Conservation (phyloP, 163 green algal genomes). For the Volvox carteri region DNA sequence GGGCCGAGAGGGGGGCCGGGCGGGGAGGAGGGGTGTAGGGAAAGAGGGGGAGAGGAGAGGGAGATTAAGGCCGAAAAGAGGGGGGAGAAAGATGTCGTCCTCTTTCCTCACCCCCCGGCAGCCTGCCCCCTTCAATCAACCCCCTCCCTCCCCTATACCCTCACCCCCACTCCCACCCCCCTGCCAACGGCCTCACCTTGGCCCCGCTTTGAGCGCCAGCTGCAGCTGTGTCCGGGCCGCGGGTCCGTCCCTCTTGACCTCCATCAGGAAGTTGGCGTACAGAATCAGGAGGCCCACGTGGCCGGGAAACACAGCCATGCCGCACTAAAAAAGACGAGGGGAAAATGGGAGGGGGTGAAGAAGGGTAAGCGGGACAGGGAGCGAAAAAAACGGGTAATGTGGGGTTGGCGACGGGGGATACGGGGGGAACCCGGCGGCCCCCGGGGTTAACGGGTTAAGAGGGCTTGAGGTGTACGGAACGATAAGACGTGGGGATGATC, state of each 20-base stretch:
- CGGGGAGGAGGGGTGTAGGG: background rate
- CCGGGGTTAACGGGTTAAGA: no score
- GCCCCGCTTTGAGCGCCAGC: slow-evolving; percentile 56
- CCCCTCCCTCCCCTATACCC: slow-evolving; percentile 3
- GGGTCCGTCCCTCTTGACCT: slow-evolving; percentile 54
- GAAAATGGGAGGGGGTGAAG: background rate
- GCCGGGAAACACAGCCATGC: slow-evolving; percentile 43
- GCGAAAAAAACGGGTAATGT: no score
- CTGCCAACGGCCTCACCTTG: slow-evolving; percentile 16
- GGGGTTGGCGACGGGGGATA: no score
- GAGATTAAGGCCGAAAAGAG: background rate
- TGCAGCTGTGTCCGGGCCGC: slow-evolving; percentile 66
- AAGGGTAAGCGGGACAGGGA: no score
- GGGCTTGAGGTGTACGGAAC: no score
- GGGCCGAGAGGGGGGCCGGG: background rate
- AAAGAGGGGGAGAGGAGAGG: no score
- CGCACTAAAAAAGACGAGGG: background rate
- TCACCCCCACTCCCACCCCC: background rate
- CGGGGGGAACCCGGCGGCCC: no score
- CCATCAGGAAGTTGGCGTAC: slow-evolving; percentile 67
- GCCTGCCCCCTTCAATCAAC: background rate
- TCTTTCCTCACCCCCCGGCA: background rate
- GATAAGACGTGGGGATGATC: no score
- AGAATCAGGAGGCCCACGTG: slow-evolving; percentile 52
- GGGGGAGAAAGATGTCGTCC: background rate